phyloP scores from a whole-genome alignment of 2,329 filamentous ascomycete species.

The Aureobasidium namibiae region DNA sequence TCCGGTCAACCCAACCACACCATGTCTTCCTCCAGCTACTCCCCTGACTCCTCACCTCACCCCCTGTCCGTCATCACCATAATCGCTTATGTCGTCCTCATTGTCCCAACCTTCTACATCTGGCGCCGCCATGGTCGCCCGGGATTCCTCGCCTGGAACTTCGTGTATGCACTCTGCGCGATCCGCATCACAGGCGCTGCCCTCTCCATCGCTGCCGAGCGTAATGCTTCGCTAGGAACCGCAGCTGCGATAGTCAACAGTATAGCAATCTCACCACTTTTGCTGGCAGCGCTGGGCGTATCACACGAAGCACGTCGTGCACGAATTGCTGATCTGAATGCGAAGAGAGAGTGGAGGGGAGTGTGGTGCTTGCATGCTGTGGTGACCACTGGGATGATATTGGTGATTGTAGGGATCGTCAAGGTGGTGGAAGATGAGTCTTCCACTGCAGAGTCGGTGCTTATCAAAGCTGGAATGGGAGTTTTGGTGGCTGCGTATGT shows the following conservation, averaged over 20 bases:
- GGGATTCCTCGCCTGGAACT: not conserved
- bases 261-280: not conserved
- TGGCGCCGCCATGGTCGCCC: not conserved
- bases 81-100: not conserved
- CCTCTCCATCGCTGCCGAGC: not conserved
- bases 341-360: not conserved
- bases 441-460: not conserved
- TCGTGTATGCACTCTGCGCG: not conserved
- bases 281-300: not conserved
- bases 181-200: not conserved
- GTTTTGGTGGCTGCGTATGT: not conserved
- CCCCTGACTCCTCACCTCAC: not conserved
- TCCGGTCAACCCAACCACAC: not conserved
- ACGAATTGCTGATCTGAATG: not conserved
- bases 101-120: not conserved
- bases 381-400: not conserved
- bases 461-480: not conserved
- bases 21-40: not conserved
- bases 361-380: not conserved
- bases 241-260: not conserved
- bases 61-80: not conserved
- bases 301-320: not conserved
- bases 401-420: not conserved
- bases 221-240: not conserved
- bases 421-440: not conserved